phyloP scores from a whole-genome alignment of 257 asterid genomes.

The Craterostigma plantagineum region DNA sequence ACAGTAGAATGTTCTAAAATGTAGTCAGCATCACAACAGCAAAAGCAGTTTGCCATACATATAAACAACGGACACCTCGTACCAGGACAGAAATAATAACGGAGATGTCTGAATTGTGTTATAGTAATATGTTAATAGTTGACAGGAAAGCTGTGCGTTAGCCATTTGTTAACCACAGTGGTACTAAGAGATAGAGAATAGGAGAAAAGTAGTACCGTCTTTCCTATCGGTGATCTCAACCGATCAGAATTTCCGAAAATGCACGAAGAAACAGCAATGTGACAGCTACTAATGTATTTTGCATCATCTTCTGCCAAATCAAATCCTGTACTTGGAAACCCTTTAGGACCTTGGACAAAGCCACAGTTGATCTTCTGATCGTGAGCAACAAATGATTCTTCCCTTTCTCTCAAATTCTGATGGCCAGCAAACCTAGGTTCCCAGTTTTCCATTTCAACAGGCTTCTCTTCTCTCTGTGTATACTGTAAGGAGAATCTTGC shows the following conservation, averaged over 20 bases:
- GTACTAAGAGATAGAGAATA: constrained; percentile 9
- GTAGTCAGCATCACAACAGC: too few relatives aligned
- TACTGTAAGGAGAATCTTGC: constrained; percentile 77
- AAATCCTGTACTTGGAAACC: constrained; percentile 68
- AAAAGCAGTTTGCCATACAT: too few relatives aligned
- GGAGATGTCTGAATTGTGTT: too few relatives aligned
- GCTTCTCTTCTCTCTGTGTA: constrained; percentile 43
- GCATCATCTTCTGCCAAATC: constrained; percentile 96
- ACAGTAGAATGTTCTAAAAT: too few relatives aligned
- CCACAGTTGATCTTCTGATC: constrained; percentile 96
- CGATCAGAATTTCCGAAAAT: constrained; percentile 97
- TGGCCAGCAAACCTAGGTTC: constrained; percentile 86
- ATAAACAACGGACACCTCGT: too few relatives aligned
- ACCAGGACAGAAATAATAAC: too few relatives aligned
- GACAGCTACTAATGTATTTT: constrained; percentile 85
- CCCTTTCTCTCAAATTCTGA: constrained; percentile 66
- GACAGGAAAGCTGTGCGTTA: constrained; percentile 4
- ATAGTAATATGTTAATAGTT: too few relatives aligned
- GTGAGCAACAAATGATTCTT: constrained; percentile 79
- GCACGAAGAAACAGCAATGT: constrained; percentile 90
- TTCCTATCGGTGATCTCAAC: constrained; percentile 71
- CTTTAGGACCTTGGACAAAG: constrained; percentile 70
- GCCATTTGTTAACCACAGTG: background rate
- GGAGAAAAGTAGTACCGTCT: constrained; percentile 28
- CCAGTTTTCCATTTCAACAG: constrained; percentile 46